Evolutionary conservation across 2,329 filamentous ascomycete genomes (phyloP).

Genomic region (Pseudogymnoascus sp.): DNA sequence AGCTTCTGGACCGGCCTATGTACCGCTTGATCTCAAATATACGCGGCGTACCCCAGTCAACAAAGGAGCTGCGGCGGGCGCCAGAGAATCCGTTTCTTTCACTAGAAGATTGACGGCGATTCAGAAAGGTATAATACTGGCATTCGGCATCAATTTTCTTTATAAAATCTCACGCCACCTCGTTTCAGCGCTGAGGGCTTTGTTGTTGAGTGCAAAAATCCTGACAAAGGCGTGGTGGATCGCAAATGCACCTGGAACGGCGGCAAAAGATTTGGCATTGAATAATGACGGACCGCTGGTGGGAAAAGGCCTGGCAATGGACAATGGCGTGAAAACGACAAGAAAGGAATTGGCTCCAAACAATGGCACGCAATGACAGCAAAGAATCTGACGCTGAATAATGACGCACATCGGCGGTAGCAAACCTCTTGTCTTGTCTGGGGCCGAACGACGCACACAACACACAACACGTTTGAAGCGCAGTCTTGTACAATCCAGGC

Average conservation of each 20-base stretch:
- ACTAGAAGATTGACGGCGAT: neutral
- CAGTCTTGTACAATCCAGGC: conserved; percentile 80
- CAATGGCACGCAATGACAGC: neutral
- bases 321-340: neutral
- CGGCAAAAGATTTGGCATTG: neutral
- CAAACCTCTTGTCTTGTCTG: neutral
- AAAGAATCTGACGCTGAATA: neutral
- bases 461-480: conserved; percentile 50
- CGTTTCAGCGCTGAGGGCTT: neutral
- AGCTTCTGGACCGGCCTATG: neutral
- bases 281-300: neutral
- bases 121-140: neutral
- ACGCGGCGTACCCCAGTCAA: neutral
- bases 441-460: neutral
- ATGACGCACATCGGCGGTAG: neutral
- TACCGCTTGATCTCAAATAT: neutral
- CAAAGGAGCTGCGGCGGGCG: too few relatives aligned
- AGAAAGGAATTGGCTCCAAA: neutral
- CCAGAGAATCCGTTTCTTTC: too few relatives aligned
- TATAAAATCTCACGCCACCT: neutral
- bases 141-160: neutral
- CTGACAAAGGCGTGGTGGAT: neutral
- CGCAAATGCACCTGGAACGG: neutral
- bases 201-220: neutral
- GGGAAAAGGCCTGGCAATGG: neutral